These are phyloP conservation scores for Eucalyptus sp. DNA, from an alignment of 345 rosid species.

Conservation along the genomic window DNA sequence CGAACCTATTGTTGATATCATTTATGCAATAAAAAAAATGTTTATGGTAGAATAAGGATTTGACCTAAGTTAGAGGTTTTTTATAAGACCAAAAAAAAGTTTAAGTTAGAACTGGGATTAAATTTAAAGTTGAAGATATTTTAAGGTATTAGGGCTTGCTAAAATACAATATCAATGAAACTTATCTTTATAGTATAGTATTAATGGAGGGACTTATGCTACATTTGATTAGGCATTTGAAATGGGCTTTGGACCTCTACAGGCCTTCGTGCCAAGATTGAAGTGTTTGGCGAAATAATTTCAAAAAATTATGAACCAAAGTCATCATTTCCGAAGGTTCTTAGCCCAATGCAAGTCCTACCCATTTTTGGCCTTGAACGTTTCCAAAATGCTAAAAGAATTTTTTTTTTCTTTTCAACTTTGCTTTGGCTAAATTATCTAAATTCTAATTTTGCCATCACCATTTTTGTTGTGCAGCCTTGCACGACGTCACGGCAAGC, in stretches of 20 bases:
- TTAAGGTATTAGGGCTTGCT: not conserved
- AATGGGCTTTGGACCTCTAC: not conserved
- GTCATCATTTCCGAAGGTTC: not conserved
- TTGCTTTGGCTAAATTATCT: not conserved
- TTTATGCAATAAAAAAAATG: no score
- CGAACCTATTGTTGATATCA: no score
- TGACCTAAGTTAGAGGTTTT: no score
- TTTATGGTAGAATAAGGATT: no score
- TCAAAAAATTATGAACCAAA: not conserved
- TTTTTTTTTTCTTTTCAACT: not conserved
- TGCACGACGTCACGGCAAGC: not conserved
- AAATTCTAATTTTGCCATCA: not conserved
- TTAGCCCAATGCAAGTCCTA: not conserved
- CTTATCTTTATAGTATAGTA: not conserved
- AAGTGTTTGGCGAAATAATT: not conserved
- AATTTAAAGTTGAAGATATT: no score
- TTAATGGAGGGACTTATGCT: not conserved
- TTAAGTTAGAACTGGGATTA: no score
- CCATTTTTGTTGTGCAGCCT: not conserved
- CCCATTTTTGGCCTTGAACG: not conserved
- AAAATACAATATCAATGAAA: not conserved
- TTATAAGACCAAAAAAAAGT: fast-evolving
- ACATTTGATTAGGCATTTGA: not conserved
- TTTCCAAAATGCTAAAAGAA: not conserved
- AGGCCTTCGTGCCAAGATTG: not conserved